A percentile compares a stretch with the other conserved stretches of the same genome.
Evolutionary conservation across 306 rosid species (phyloP).

Genomic region (Casuarina glauca): DNA sequence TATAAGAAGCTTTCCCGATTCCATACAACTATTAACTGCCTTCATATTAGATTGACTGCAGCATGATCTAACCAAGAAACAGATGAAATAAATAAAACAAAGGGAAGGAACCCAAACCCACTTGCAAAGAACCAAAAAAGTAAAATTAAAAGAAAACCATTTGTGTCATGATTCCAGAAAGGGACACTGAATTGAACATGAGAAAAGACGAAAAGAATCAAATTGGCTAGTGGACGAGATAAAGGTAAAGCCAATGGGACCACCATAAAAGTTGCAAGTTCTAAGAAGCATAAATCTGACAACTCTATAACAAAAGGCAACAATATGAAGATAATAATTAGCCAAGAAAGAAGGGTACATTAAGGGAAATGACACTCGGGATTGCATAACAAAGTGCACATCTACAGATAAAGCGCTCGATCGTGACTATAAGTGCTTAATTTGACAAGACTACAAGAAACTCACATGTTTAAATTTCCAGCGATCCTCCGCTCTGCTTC

Average conservation of each 20-base stretch:
- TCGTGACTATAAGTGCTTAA: neutral
- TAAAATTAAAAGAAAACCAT: slow-evolving; percentile 12
- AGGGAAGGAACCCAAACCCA: slow-evolving; percentile 19
- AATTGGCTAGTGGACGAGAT: slow-evolving; percentile 9
- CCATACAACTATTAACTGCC: neutral
- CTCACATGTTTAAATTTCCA: slow-evolving; percentile 76
- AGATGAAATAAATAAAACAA: neutral
- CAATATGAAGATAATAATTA: neutral
- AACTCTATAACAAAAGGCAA: neutral
- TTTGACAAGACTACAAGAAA: neutral
- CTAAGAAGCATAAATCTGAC: neutral
- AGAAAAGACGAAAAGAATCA: slow-evolving; percentile 19
- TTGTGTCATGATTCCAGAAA: slow-evolving; percentile 24
- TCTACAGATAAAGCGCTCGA: neutral
- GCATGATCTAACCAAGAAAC: slow-evolving; percentile 18
- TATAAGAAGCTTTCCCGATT: neutral
- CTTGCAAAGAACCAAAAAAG: neutral
- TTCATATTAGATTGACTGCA: neutral
- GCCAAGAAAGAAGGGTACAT: neutral
- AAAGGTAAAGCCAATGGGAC: slow-evolving; percentile 26
- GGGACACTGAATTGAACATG: neutral
- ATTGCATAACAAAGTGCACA: neutral
- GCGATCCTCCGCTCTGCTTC: slow-evolving; percentile 93
- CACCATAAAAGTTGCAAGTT: slow-evolving; percentile 24
- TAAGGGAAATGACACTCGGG: neutral